Base-by-base conservation (phyloP, 768 basidiomycete species). In the Boletus pseudopeckii region DNA sequence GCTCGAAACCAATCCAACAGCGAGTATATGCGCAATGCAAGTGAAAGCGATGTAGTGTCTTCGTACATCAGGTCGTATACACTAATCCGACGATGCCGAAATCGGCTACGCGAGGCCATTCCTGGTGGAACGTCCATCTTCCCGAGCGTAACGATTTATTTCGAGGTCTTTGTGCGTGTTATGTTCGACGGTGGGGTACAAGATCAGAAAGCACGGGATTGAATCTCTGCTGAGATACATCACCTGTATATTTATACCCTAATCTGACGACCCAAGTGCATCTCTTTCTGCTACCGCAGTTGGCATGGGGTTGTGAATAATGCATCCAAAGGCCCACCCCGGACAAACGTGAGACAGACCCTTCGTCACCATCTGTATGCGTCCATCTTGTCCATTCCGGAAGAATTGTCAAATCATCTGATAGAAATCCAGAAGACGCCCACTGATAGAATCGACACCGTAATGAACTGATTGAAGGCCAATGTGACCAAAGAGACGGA, bases 51-150 rank as follows among this genome's bases (percentile, higher is more conserved):
- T 2, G 33, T 7, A n/a, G 42, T 0, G 7, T 58, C 58, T 55
- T 68, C 65, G 30, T 65, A 67, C 2, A 47, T 47, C 32, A 68
- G 11, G 42, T 60, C 55, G 40, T 65, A 67, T 15, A 68, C 55
- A 30, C 67, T 65, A 22, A 53, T 44, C 17, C 52, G 60, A 34
- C 49, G 63, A 24, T n/a, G n/a, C 14, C 38, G 54, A 5, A 69
- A 50, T 36, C 15, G 54, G 43, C 34, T 20, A 5, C 5, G 18
- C n/a, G 56, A 32, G 24, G 45, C n/a, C 22, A 40, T 51, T 26
- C 4, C 20, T 1, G 38, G 28, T 1, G 37, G 37, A 11, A 5
- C 9, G 46, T 48, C 20, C 48, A 56, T 48, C 20, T 17, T 24
- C 13, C 20, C 3, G 17, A 8, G 17, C 2, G 34, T 7, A 37